Conservation (phyloP, 208 protist genomes). For the Trypanosomatidae sp. region DNA sequence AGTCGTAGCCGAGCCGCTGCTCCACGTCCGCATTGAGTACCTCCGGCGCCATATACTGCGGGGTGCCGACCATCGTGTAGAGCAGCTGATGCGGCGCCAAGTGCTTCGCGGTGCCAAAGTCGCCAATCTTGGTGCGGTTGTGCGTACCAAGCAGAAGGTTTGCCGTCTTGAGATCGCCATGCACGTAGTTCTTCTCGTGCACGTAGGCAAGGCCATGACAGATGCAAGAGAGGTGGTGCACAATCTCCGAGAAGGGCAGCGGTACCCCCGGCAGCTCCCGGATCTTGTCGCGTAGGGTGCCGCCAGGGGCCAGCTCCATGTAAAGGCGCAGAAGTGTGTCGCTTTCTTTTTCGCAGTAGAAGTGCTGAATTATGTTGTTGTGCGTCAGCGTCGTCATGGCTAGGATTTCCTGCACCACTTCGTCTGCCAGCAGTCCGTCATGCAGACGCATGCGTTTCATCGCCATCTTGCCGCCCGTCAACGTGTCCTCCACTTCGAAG, state of each 20-base stretch:
- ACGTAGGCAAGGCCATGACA: constrained; percentile 89
- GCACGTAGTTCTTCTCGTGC: constrained; percentile 84
- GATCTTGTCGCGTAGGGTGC: constrained; percentile 83
- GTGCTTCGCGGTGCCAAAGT: constrained; percentile 93
- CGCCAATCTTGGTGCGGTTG: constrained; percentile 92
- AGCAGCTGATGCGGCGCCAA: constrained; percentile 75
- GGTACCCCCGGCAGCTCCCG: constrained; percentile 50
- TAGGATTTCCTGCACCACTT: constrained; percentile 84
- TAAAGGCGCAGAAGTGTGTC: constrained; percentile 84
- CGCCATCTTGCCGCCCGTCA: constrained; percentile 87
- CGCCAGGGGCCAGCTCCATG: constrained; percentile 91
- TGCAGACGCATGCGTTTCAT: constrained; percentile 90
- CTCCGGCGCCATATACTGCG: constrained; percentile 94
- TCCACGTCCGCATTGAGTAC: constrained; percentile 65
- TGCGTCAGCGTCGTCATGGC: constrained; percentile 91
- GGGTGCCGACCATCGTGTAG: constrained; percentile 81
- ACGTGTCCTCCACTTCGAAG: constrained; percentile 81
- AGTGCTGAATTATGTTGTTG: constrained; percentile 95
- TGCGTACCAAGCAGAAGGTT: constrained; percentile 86
- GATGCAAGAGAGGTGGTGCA: constrained; percentile 80
- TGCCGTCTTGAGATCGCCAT: constrained; percentile 91
- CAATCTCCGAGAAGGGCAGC: constrained; percentile 66
- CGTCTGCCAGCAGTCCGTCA: constrained; percentile 75
- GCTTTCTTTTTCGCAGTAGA: constrained; percentile 87
- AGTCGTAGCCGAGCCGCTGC: constrained; percentile 67